A percentile compares a stretch with the other conserved stretches of the same genome.
These are phyloP conservation scores for Aspergillus cavernicola DNA, from an alignment of 495 filamentous ascomycete species.

Conservation along the genomic window DNA sequence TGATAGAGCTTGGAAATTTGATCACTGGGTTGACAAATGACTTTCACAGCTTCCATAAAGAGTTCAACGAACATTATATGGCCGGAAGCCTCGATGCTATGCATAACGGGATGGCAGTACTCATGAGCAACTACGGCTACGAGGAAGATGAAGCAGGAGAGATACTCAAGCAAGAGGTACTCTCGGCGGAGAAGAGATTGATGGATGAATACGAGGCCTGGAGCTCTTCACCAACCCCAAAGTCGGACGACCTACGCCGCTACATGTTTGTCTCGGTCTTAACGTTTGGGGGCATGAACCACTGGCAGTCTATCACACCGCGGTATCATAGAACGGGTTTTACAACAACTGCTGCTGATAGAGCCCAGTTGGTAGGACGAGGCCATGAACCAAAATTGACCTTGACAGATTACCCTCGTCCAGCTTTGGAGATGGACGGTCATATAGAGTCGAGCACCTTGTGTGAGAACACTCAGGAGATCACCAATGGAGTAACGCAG, in stretches of 20 bases:
- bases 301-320: neutral
- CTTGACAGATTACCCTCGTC: neutral
- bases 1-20: neutral
- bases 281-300: neutral
- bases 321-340: neutral
- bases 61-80: neutral
- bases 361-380: neutral
- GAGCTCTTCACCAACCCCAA: neutral
- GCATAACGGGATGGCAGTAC: constrained; percentile 1
- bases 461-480: too few relatives aligned
- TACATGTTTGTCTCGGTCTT: neutral
- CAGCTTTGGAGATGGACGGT: neutral
- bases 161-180: constrained; percentile 3
- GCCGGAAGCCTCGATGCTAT: neutral
- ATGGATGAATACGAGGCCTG: neutral
- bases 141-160: neutral
- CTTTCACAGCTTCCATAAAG: constrained; percentile 6
- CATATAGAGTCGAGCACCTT: neutral
- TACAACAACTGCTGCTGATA: neutral
- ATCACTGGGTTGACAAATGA: neutral
- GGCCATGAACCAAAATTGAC: neutral
- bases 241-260: neutral
- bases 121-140: constrained; percentile 10
- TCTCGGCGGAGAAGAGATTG: neutral
- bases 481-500: neutral